Base-by-base conservation (phyloP, 495 filamentous ascomycete genomes). In the Penicillium malachiteum region DNA sequence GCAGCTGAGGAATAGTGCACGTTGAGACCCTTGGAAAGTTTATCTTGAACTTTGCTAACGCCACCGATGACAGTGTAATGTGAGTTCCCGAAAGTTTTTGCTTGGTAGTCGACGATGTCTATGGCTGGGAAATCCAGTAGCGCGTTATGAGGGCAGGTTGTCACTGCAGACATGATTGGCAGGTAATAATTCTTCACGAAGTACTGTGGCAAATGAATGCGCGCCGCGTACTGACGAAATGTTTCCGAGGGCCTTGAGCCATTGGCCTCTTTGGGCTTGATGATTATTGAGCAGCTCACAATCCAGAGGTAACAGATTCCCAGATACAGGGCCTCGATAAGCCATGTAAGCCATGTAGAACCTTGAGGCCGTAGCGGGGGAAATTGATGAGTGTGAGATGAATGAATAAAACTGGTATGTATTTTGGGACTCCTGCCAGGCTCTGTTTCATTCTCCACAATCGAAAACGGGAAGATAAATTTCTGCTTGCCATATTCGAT, bases 111-210 rank as follows among this genome's bases (percentile, higher is more conserved):
- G 12, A 78, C 56, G 21, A 80, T 54, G 58, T 84, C 81, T 12
- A 54, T 57, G 0, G 80, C 80, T 0, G 81, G 81, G 52, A 81
- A 84, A 9, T 59, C 54, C 13, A 84, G 68, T 0, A 85, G 58
- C n/a, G 68, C 68, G 1, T 75, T 58, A 26, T 81, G 81, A 3
- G 78, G 66, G 54, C 80, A 85, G 7, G 81, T 84, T 9, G 71
- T 68, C 4, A 82, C 78, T 14, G 74, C 75, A 7, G 78, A 77
- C 38, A 84, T 74, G 11, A 82, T 63, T 3, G 81, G 81, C 5
- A 84, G 69, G 10, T 84, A 63, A 53, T 82, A 84, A 30, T 67
- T 58, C 6, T 48, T 62, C 38, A 68, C 63, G 48, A 77, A 78
- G 32, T 71, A 70, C 4, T 53, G 53, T 0, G 81, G 78, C 7